phyloP scores from a whole-genome alignment of 2,329 filamentous ascomycete genomes.

The Talaromyces sp. region DNA sequence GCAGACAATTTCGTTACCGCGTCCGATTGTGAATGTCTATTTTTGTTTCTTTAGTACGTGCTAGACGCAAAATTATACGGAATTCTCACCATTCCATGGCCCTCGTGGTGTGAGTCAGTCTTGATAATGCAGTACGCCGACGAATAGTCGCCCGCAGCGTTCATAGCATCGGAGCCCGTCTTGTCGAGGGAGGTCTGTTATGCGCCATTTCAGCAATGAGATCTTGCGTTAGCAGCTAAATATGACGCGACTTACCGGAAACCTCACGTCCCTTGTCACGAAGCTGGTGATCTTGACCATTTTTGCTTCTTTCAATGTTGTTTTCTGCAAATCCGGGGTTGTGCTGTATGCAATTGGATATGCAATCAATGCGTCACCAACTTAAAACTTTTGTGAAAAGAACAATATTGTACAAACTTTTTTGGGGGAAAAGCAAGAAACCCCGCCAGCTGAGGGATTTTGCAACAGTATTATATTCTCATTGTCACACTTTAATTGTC shows the following conservation, averaged over 20 bases:
- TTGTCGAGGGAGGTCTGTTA: conserved; percentile 79
- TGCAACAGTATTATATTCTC: background rate
- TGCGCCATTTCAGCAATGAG: conserved; percentile 1
- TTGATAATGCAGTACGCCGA: conserved; percentile 89
- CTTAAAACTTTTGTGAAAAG: background rate
- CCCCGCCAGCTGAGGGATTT: background rate
- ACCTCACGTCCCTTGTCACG: conserved; percentile 67
- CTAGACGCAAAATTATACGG: too few relatives aligned
- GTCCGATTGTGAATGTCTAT: conserved; percentile 47
- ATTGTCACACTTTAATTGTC: background rate
- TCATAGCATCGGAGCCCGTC: conserved; percentile 97
- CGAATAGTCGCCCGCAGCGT: conserved; percentile 87
- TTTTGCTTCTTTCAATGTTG: conserved; percentile 5
- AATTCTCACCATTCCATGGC: conserved; percentile 37
- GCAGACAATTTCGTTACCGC: conserved; percentile 90
- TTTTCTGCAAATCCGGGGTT: background rate
- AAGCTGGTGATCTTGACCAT: conserved; percentile 67
- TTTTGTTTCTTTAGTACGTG: background rate
- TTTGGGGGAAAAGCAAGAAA: background rate
- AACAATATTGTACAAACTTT: background rate
- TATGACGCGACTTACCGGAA: conserved; percentile 47
- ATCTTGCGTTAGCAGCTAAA: background rate
- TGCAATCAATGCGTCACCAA: background rate
- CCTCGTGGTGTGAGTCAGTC: conserved; percentile 58
- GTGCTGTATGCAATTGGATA: background rate